Percentiles rank a stretch among this genome's conserved stretches.
These are phyloP conservation scores for Rhizophlyctis rosea DNA, from an alignment of 192 early-diverging fungal species.

Conservation along the genomic window DNA sequence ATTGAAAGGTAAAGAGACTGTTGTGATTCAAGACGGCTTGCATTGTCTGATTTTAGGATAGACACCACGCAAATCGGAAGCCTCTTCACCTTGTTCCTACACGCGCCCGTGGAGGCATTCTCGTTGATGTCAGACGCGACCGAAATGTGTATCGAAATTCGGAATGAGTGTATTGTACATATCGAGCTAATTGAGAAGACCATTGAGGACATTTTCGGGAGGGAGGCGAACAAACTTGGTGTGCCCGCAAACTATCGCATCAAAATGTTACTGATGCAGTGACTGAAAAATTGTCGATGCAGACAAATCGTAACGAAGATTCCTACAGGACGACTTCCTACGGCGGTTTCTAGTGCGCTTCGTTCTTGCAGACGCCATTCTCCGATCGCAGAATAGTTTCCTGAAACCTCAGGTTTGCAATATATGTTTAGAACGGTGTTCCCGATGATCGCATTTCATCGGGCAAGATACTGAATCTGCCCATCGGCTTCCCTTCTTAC, in stretches of 20 bases:
- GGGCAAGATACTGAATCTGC: no score
- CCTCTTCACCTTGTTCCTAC: slow-evolving; percentile 92
- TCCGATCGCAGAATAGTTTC: slow-evolving; percentile 64
- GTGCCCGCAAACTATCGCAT: no score
- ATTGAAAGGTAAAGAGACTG: slow-evolving; percentile 67
- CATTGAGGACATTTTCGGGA: slow-evolving; percentile 36
- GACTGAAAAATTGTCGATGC: no score
- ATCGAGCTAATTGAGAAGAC: slow-evolving; percentile 40
- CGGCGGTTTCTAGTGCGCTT: slow-evolving; percentile 85
- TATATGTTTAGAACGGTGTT: no score
- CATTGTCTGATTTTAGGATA: no score
- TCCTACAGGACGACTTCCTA: slow-evolving; percentile 90
- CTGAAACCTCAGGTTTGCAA: slow-evolving; percentile 62
- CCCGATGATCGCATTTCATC: no score
- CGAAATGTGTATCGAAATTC: slow-evolving; percentile 56
- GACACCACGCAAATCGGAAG: slow-evolving; percentile 73
- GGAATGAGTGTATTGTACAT: slow-evolving; percentile 62
- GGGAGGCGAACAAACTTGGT: slow-evolving; percentile 25
- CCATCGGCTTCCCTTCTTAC: no score
- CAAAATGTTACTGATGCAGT: no score
- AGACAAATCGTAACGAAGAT: slow-evolving; percentile 64
- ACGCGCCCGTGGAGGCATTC: slow-evolving; percentile 87
- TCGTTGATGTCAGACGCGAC: slow-evolving; percentile 72
- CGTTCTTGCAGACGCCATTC: slow-evolving; percentile 66
- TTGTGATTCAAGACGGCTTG: background rate